Evolutionary conservation across 2,329 filamentous ascomycete genomes (phyloP).

Genomic region (Diaporthe amygdali): DNA sequence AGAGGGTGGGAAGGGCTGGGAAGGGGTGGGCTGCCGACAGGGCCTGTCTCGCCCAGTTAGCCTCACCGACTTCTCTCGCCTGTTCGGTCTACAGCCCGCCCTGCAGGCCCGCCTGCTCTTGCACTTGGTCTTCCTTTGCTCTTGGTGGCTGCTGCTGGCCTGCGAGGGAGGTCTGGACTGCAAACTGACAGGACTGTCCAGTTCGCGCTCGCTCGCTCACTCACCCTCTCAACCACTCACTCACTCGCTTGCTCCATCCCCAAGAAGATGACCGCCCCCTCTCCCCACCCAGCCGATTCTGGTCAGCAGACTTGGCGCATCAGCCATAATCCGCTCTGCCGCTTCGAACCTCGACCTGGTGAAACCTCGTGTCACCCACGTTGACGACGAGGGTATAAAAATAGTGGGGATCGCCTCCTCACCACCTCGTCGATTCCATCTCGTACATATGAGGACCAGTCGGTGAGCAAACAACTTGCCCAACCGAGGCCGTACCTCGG

Average conservation of each 20-base stretch:
- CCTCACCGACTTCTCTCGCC: constrained; percentile 12
- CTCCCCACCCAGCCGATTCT: not conserved
- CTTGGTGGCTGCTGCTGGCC: not conserved
- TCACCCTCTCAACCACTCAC: not conserved
- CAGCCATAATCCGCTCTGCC: not conserved
- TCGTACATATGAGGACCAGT: constrained; percentile 2
- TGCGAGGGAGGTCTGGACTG: not conserved
- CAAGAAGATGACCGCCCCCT: not conserved
- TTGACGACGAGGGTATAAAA: constrained; percentile 10
- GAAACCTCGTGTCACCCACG: constrained; percentile 18
- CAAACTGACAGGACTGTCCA: not conserved
- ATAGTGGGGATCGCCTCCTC: constrained; percentile 13
- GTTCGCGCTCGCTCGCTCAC: too few relatives aligned
- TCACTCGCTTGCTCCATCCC: not conserved
- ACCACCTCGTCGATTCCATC: constrained; percentile 8
- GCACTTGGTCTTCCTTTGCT: not conserved
- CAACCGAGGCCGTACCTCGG: not conserved
- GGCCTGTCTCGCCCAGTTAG: not conserved
- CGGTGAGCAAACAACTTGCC: constrained; percentile 5
- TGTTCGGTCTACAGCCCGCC: not conserved
- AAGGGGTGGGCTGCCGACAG: not conserved
- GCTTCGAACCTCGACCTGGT: constrained; percentile 7
- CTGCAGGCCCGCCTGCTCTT: not conserved
- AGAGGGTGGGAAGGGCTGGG: not conserved
- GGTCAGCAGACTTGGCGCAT: constrained; percentile 17